A percentile compares a stretch with the other conserved stretches of the same genome.
Evolutionary conservation across 2,329 filamentous ascomycete species (phyloP).

Genomic region (Tricladium varicosporioides): DNA sequence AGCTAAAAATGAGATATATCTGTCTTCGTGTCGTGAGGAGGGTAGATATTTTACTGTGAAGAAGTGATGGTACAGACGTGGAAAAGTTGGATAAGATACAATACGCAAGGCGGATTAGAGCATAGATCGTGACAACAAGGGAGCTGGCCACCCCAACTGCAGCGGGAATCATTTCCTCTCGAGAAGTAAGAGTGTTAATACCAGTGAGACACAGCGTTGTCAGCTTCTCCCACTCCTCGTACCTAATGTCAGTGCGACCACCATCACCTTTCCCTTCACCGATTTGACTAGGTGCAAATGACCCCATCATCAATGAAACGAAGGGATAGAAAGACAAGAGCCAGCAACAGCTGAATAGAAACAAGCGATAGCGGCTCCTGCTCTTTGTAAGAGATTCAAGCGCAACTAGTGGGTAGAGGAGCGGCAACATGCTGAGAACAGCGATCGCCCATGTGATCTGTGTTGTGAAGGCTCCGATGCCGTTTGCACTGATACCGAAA

Average conservation of each 20-base stretch:
- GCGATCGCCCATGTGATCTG: conserved; percentile 18
- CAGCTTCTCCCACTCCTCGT: conserved; percentile 7
- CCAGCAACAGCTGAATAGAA: conserved; percentile 13
- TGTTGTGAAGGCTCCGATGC: conserved; percentile 14
- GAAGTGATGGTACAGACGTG: no score
- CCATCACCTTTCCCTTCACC: conserved; percentile 3
- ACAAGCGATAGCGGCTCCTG: conserved; percentile 10
- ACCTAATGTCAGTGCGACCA: conserved; percentile 9
- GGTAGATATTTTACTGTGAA: no score
- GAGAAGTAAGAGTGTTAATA: no score
- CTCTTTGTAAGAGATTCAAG: neutral
- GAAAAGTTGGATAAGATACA: no score
- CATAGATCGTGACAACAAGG: no score
- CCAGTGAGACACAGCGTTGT: neutral
- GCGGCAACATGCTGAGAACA: conserved; percentile 11
- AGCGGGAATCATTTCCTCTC: no score
- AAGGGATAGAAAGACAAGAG: conserved; percentile 16
- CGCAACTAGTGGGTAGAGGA: conserved; percentile 9
- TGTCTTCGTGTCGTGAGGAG: no score
- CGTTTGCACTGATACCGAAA: conserved; percentile 15
- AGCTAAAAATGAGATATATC: no score
- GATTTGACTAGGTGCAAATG: conserved; percentile 13
- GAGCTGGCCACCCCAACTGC: no score
- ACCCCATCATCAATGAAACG: conserved; percentile 15
- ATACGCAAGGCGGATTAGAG: no score